phyloP scores from a whole-genome alignment of 345 rosid genomes.

The Salix suchowensis region DNA sequence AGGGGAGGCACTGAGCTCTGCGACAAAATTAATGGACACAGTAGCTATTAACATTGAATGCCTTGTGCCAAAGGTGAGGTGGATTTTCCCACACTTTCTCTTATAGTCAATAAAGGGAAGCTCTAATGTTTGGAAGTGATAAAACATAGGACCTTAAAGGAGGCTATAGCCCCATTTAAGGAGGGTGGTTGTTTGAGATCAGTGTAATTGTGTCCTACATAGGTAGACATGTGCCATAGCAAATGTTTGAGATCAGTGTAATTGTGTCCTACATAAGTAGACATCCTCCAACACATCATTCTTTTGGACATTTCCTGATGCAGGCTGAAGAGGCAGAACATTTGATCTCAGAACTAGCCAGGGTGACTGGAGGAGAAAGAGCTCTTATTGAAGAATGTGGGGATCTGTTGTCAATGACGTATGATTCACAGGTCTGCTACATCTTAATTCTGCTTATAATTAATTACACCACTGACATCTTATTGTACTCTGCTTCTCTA shows the following conservation, averaged over 20 bases:
- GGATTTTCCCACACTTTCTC: background rate
- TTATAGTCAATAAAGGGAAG: background rate
- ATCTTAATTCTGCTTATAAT: background rate
- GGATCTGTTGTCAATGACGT: slow-evolving; percentile 39
- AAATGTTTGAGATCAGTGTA: too few relatives aligned
- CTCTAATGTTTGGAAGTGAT: too few relatives aligned
- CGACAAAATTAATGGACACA: slow-evolving; percentile 55
- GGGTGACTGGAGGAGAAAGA: slow-evolving; percentile 56
- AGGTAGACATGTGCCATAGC: background rate
- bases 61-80: slow-evolving; percentile 55
- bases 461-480: background rate
- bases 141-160: too few relatives aligned
- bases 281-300: background rate
- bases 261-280: background rate
- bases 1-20: slow-evolving; percentile 52
- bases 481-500: background rate
- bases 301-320: slow-evolving; percentile 8
- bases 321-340: slow-evolving; percentile 70
- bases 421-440: slow-evolving; percentile 51
- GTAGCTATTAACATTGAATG: slow-evolving; percentile 40
- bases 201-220: background rate
- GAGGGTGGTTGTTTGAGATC: background rate
- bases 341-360: slow-evolving; percentile 64
- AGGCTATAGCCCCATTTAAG: background rate
- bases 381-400: slow-evolving; percentile 64